A percentile compares a stretch with the other conserved stretches of the same genome.
Evolutionary conservation across 139 green algal species (phyloP).

Genomic region (Chloropicon primus): DNA sequence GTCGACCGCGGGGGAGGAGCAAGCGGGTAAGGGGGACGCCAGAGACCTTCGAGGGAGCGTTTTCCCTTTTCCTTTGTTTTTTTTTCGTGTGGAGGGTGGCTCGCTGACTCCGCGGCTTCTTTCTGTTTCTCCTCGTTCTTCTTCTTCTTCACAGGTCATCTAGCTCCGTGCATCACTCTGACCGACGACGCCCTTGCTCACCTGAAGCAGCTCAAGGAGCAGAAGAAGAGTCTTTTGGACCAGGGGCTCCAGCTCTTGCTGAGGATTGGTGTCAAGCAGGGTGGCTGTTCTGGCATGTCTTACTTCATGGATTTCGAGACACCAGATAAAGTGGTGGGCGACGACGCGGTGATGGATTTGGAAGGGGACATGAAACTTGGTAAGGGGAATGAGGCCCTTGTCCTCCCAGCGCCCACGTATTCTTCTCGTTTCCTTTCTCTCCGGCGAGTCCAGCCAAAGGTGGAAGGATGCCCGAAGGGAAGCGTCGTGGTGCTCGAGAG

Average conservation of each 20-base stretch:
- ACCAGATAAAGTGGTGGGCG: background rate
- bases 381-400: too few relatives aligned
- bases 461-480: too few relatives aligned
- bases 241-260: constrained; percentile 38
- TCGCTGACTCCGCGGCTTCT: background rate
- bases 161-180: constrained; percentile 44
- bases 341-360: background rate
- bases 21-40: too few relatives aligned
- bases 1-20: too few relatives aligned
- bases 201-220: constrained; percentile 48
- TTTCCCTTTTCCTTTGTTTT: too few relatives aligned
- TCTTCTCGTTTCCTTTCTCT: too few relatives aligned
- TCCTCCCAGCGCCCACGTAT: too few relatives aligned
- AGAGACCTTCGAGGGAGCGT: too few relatives aligned
- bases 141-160: background rate
- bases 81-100: too few relatives aligned
- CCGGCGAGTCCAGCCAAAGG: too few relatives aligned
- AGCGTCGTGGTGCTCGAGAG: too few relatives aligned
- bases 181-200: constrained; percentile 60
- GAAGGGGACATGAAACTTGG: background rate
- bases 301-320: background rate
- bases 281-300: background rate
- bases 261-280: constrained; percentile 48
- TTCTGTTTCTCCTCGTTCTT: background rate
- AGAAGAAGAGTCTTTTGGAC: constrained; percentile 22